These are phyloP conservation scores for Saccharomyces uvarum DNA, from an alignment of 1,139 yeast genomes.

Conservation along the genomic window DNA sequence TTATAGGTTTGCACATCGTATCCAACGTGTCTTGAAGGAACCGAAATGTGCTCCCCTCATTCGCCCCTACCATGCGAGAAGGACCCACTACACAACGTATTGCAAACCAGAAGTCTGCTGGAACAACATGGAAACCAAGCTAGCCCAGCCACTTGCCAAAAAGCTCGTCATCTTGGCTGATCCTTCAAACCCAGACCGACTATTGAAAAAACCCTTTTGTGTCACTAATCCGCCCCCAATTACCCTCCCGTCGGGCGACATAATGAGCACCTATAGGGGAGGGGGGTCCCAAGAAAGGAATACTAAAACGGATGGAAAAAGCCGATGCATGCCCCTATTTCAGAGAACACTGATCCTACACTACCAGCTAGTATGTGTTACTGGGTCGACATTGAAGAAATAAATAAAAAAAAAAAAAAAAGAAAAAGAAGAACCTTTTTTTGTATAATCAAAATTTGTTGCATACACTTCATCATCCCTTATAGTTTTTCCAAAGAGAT, in stretches of 20 bases:
- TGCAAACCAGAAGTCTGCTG: neutral
- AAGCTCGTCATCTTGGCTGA: neutral
- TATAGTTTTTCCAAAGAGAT: neutral
- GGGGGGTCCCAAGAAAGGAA: neutral
- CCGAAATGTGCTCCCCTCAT: neutral
- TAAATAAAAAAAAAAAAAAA: neutral
- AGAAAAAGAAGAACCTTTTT: neutral
- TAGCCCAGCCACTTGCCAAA: neutral
- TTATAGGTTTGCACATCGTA: neutral
- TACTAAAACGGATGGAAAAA: neutral
- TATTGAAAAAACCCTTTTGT: neutral
- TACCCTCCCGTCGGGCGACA: neutral
- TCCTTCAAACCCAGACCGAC: slow-evolving; percentile 1
- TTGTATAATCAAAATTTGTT: neutral
- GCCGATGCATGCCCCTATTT: neutral
- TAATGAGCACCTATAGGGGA: neutral
- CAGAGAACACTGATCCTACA: neutral
- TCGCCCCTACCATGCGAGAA: neutral
- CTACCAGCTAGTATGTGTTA: neutral
- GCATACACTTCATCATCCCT: neutral
- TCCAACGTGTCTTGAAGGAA: neutral
- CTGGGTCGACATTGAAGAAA: neutral
- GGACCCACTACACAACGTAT: neutral
- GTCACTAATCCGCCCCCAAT: neutral
- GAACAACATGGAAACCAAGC: neutral